Percentiles rank a stretch among this genome's conserved stretches.
Conservation (phyloP, 352 stramenopile species). For the Phytophthora litchii region DNA sequence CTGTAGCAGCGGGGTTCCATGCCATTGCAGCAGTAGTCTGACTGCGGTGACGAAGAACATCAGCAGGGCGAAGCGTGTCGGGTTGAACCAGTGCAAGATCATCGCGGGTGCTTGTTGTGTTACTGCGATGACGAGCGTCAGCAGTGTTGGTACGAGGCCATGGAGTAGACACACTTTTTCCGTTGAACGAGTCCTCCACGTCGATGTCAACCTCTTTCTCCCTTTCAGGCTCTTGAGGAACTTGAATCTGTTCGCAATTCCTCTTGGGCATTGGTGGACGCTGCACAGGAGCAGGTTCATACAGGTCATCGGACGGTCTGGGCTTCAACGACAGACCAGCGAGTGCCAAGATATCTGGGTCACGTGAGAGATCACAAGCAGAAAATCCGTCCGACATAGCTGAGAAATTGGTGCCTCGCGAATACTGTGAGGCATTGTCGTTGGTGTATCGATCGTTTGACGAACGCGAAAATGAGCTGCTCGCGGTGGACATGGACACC, state of each 20-base stretch:
- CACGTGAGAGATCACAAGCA: conserved; percentile 45
- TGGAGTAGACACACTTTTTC: conserved; percentile 4
- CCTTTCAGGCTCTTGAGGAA: conserved; percentile 23
- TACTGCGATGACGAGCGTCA: conserved; percentile 29
- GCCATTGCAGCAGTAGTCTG: conserved; percentile 22
- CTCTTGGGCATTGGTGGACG: conserved; percentile 5
- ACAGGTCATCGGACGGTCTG: conserved; percentile 28
- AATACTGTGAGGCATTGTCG: conserved; percentile 42
- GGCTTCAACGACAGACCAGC: conserved; percentile 53
- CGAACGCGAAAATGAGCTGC: conserved; percentile 55
- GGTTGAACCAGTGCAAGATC: conserved; percentile 13
- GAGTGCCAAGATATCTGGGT: conserved; percentile 62
- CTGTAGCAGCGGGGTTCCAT: conserved; percentile 32
- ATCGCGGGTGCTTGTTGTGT: conserved; percentile 21
- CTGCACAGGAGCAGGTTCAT: conserved; percentile 19
- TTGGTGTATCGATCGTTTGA: conserved; percentile 39
- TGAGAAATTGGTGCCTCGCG: conserved; percentile 45
- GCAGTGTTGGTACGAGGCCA: conserved; percentile 20
- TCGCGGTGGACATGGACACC: conserved; percentile 65
- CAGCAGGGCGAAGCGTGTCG: conserved; percentile 27
- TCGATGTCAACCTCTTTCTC: conserved; percentile 10
- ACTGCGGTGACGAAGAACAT: conserved; percentile 40
- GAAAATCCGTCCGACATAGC: conserved; percentile 49
- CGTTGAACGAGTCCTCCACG: conserved; percentile 12
- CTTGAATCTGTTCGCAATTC: conserved; percentile 25